A percentile compares a stretch with the other conserved stretches of the same genome.
These are phyloP conservation scores for Amoebophrya sp. DNA, from an alignment of 169 alveolate species.

Conservation along the genomic window DNA sequence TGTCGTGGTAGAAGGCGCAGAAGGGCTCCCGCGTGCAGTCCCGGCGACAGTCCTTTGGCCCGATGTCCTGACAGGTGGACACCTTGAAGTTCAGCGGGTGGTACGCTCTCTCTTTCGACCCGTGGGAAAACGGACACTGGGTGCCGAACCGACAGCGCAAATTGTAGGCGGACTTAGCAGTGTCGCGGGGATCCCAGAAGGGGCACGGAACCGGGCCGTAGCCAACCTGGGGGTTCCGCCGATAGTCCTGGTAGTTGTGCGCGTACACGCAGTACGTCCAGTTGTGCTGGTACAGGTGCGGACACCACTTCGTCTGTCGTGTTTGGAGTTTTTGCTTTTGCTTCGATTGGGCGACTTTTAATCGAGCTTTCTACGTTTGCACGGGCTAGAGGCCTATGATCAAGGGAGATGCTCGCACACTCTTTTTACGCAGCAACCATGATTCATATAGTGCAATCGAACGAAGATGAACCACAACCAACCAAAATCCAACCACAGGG, in stretches of 20 bases:
- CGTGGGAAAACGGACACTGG: background rate
- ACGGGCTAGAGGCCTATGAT: too few species aligned
- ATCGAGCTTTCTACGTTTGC: too few species aligned
- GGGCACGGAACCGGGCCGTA: background rate
- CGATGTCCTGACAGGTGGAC: background rate
- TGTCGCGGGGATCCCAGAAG: slow-evolving; percentile 1
- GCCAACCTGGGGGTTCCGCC: background rate
- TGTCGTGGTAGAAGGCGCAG: background rate
- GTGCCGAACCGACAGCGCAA: background rate
- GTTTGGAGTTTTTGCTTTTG: too few species aligned
- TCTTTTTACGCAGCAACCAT: too few species aligned
- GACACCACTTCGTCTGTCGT: background rate
- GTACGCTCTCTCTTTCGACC: background rate
- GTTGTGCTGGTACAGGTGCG: background rate
- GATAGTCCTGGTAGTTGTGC: slow-evolving; percentile 1
- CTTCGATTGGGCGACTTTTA: too few species aligned
- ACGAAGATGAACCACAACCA: too few species aligned
- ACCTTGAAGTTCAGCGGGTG: background rate
- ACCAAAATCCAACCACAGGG: too few species aligned
- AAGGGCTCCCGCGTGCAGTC: background rate
- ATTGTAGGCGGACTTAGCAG: background rate
- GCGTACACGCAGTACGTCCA: background rate
- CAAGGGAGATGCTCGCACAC: too few species aligned
- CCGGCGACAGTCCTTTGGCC: background rate
- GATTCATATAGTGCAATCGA: too few species aligned